phyloP scores from a whole-genome alignment of 2,329 filamentous ascomycete species.

The Aspergillus texensis region DNA sequence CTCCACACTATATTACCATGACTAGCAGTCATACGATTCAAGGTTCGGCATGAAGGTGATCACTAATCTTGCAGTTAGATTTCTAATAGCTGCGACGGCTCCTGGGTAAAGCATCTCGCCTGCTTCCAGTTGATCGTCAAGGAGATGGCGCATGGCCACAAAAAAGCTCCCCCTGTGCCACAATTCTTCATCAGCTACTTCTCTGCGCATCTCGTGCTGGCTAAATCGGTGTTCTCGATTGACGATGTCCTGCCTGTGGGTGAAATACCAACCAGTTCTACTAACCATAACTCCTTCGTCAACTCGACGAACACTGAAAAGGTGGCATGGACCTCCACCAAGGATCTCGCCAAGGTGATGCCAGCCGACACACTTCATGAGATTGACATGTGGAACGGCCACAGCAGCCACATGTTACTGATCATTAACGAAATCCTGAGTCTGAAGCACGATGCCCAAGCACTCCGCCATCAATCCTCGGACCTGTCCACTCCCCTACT shows the following conservation, averaged over 20 bases:
- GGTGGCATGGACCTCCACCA: not conserved
- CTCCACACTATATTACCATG: not conserved
- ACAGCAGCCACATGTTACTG: not conserved
- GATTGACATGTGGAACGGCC: not conserved
- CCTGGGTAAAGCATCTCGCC: slow-evolving; percentile 8
- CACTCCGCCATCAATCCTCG: not conserved
- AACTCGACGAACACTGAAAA: not conserved
- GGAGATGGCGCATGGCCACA: not conserved
- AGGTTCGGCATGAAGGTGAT: not conserved
- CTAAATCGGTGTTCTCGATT: not conserved
- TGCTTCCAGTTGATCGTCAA: slow-evolving; percentile 11
- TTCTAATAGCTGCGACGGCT: slow-evolving; percentile 8
- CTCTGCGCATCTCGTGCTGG: not conserved
- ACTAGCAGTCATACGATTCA: not conserved
- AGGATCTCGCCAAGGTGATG: not conserved
- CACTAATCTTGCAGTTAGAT: not conserved
- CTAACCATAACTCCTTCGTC: not conserved
- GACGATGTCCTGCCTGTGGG: not conserved
- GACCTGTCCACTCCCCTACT: not conserved
- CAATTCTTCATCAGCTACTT: not conserved
- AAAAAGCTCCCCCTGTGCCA: not conserved
- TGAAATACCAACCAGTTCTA: not conserved
- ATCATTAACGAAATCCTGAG: not conserved
- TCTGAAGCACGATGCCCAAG: not conserved
- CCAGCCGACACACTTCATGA: not conserved